Base-by-base conservation (phyloP, 371 early-diverging fungal species). In the Haplosporangium sp. region DNA sequence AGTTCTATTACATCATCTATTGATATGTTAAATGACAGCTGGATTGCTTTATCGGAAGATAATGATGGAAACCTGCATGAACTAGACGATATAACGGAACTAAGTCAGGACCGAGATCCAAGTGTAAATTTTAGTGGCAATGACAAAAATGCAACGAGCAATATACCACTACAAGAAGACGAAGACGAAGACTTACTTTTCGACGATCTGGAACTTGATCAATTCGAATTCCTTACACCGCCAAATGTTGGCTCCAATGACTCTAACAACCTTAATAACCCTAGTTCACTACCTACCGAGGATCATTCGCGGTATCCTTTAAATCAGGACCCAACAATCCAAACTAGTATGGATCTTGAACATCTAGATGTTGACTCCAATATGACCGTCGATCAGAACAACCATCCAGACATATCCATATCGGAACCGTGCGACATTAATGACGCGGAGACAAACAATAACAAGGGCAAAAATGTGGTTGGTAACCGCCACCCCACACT, bases 401-500 rank as follows among this genome's bases (percentile, higher is more conserved):
- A 34, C 4, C 58, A 37, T 47, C 8, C 20, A 53, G 34, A 27
- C 27, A 27, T 27, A 27, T 27, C 27, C 27, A 27, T 27, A 27
- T 27, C 27, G 27, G 27, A 27, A 27, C 27, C 27, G 27, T 27
- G 27, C 27, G 27, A 27, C 27, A 27, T 27, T 27, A 27, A 27
- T 27, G 27, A 27, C 27, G 27, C 27, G 27, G 27, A 27, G 27
- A 45, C 15, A 13, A 45, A 45, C 45, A 45, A 15, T 10, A 10
- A 10, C 45, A 45, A 15, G 0, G 6, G 13, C 2, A 19, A 56
- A 47, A 34, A 56, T 5, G 27, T 20, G n/a, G 17, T 27, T 4
- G 82, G 72, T 13, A 53, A 55, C 27, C 72, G 82, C 0, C 82
- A 81, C 17, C 76, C 82, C 2, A 81, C 82, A 1, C 6, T 81